Percentiles rank a stretch among this genome's conserved stretches.
These are phyloP conservation scores for Ormosia semicastrata DNA, from an alignment of 306 rosid genomes.

Conservation along the genomic window DNA sequence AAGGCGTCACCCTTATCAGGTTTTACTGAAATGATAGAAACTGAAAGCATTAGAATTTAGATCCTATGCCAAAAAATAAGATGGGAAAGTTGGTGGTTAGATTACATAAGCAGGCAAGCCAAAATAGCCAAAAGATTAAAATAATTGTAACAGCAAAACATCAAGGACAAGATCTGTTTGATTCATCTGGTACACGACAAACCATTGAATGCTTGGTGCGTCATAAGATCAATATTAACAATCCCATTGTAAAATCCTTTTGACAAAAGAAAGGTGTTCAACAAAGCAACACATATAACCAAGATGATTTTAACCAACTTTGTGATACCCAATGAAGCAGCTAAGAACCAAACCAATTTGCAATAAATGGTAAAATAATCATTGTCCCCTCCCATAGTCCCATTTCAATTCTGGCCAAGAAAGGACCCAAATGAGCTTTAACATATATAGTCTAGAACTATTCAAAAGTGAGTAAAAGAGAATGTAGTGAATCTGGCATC, in stretches of 20 bases:
- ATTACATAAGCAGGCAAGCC: background rate
- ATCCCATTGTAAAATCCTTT: background rate
- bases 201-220: background rate
- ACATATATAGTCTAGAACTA: background rate
- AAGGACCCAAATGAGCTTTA: background rate
- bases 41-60: background rate
- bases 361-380: background rate
- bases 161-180: background rate
- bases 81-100: background rate
- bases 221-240: background rate
- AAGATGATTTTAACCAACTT: background rate
- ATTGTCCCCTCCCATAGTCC: background rate
- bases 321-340: background rate
- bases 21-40: slow-evolving; percentile 58
- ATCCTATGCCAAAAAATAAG: background rate
- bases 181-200: background rate
- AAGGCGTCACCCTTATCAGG: slow-evolving; percentile 86
- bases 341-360: background rate
- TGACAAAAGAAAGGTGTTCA: background rate
- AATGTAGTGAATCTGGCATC: background rate
- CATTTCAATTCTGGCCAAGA: background rate
- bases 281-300: background rate
- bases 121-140: background rate
- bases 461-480: background rate
- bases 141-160: background rate